Evolutionary conservation across 108 stramenopile species (phyloP).

Genomic region (Schizochytrium sp.): DNA sequence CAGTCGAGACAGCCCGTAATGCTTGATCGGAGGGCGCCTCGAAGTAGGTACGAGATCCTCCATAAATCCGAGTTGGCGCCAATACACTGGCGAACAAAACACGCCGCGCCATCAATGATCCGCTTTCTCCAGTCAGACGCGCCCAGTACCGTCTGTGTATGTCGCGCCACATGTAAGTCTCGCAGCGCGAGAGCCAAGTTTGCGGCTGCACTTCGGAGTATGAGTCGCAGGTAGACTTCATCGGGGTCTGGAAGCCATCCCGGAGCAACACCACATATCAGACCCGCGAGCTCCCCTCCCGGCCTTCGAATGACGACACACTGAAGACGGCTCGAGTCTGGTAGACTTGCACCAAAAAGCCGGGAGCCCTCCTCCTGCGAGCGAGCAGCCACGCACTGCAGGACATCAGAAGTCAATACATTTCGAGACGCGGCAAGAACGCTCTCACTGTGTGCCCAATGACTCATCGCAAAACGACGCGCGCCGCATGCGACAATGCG

Average conservation of each 20-base stretch:
- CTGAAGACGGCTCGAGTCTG: background rate
- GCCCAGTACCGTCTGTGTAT: background rate
- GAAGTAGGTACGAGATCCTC: background rate
- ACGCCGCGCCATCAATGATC: background rate
- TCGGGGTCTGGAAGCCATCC: background rate
- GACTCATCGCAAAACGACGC: too few relatives aligned
- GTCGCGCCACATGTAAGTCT: background rate
- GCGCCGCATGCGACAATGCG: too few relatives aligned
- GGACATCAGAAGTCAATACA: too few relatives aligned
- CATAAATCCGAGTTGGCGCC: background rate
- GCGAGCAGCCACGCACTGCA: too few relatives aligned
- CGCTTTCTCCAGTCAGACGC: background rate
- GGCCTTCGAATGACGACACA: background rate
- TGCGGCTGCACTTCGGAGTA: background rate
- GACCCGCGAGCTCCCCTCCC: background rate
- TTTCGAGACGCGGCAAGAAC: too few relatives aligned
- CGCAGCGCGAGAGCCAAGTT: background rate
- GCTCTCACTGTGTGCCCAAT: too few relatives aligned
- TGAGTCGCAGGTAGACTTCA: background rate
- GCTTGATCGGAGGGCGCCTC: background rate
- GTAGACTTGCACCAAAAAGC: background rate
- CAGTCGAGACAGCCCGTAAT: background rate
- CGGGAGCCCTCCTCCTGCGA: too few relatives aligned
- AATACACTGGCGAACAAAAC: background rate
- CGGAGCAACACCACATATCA: background rate